Evolutionary conservation across 768 basidiomycete species (phyloP).

Genomic region (Cystobasidium onofrii): DNA sequence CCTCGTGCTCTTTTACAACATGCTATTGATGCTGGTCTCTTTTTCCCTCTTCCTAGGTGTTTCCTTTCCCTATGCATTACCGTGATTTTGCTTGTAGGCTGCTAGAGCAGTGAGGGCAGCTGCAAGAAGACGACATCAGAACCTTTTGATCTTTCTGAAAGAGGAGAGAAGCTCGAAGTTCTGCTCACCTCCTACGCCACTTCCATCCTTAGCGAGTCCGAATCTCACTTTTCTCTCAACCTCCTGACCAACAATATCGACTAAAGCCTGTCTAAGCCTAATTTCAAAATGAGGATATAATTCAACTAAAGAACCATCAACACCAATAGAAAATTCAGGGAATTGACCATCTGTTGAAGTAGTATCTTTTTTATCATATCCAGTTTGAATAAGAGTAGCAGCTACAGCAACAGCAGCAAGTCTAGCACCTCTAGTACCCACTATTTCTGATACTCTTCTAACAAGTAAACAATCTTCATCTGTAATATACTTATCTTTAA

Average conservation of each 20-base stretch:
- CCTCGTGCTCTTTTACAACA: too few relatives aligned
- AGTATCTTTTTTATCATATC: constrained; percentile 45
- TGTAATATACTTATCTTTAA: constrained; percentile 53
- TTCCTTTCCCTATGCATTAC: too few relatives aligned
- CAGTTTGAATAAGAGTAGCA: constrained; percentile 76
- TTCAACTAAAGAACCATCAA: constrained; percentile 90
- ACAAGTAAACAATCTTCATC: constrained; percentile 59
- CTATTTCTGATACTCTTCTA: constrained; percentile 66
- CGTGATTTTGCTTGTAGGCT: constrained; percentile 57
- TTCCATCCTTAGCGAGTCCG: constrained; percentile 93
- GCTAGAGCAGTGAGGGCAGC: constrained; percentile 82
- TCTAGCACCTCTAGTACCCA: constrained; percentile 71
- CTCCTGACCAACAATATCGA: constrained; percentile 66
- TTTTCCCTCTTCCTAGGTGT: too few relatives aligned
- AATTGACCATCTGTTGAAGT: constrained; percentile 48
- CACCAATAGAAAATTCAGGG: constrained; percentile 54
- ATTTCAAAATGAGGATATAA: constrained; percentile 81
- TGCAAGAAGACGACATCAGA: constrained; percentile 42
- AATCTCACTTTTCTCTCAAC: constrained; percentile 73
- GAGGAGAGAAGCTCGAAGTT: too few relatives aligned
- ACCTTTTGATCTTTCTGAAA: too few relatives aligned
- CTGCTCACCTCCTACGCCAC: constrained; percentile 83
- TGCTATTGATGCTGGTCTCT: too few relatives aligned
- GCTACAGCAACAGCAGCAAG: constrained; percentile 82
- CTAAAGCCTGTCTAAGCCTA: constrained; percentile 64